Base-by-base conservation (phyloP, 1,284 basidiomycete species). In the Ganoderma resinaceum region DNA sequence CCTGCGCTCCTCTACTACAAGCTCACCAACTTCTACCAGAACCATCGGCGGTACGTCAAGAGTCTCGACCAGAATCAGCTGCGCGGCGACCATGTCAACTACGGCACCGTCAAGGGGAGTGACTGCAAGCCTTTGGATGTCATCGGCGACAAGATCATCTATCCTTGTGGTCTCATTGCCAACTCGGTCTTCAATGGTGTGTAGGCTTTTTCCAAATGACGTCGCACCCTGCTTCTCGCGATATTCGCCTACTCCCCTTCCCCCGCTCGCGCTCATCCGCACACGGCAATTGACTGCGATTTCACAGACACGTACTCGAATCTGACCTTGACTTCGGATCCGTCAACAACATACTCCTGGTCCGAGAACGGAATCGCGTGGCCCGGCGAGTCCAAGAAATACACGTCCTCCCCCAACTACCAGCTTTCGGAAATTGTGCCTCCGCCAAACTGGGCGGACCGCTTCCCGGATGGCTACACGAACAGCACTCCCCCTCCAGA, bases 131-230 rank as follows among this genome's bases (percentile, higher is more conserved):
- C 98, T 1, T 85, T 98, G 55, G 95, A 83, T 29, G 64, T 23
- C 40, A 76, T 82, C 57, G 79, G 82, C 68, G 80, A 77, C 70
- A 89, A 87, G 77, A 83, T 88, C 7, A 88, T 95, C 77, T 99
- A 97, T 78, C 98, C 98, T 0, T 99, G 98, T 75, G 98, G 98
- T 42, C 84, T 99, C 71, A 98, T 99, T 73, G 98, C 98, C 61
- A 99, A 99, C 82, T 97, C 95, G n/a, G 68, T 96, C 9, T 99
- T 99, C 85, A 99, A 99, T 77, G 97, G 95, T 94, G 65, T 46
- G 88, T 77, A 26, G 1, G 40, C 58, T 26, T 58, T 4, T 11
- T 18, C 46, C 46, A 3, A 37, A 18, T 46, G 61, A 31, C 52
- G 29, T 35, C 31, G 31, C 31, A 3, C 35, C 33, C 16, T n/a